Evolutionary conservation across 2,329 filamentous ascomycete genomes (phyloP), one percentile per base, ranked within the genome.

Genomic region (Talaromyces sp.): DNA sequence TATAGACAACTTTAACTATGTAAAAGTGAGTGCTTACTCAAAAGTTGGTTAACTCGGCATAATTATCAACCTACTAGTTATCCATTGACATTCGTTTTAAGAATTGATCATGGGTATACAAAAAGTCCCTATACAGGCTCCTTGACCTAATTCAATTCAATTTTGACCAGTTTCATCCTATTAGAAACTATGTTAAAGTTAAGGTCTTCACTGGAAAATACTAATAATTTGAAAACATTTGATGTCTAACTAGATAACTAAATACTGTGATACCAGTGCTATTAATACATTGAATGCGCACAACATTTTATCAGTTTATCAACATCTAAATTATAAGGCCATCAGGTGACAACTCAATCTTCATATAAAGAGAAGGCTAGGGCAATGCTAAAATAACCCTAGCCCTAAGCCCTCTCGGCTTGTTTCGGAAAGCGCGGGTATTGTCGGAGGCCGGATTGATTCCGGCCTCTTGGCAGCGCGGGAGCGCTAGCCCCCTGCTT

Each of bases 381-480:
- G 32, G 32, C 8, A 38, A 17, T 17, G 10, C 32, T 56, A 29
- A 8, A n/a, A 56, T 56, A 24, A 46, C 8, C 21, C 55, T 46
- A 46, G 43, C 43, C 43, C 43, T 46, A 46, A 46, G 43, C 43
- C 43, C 43, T 46, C 43, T 46, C 9, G 38, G 38, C 38, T 41
- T 41, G 38, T 41, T 24, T 3, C 9, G n/a, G n/a, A 19, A 24
- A 2, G 17, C 43, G 55, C 66, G 66, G 65, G 58, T 68, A 68
- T 59, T 49, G 26, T 55, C 66, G 65, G 64, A 76, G 74, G 74
- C 74, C 74, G 74, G 75, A 63, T 67, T 63, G 68, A 75, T 75
- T 75, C 74, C 75, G 75, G 75, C 74, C 75, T 75, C 69, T 61
- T 68, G 63, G 64, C 65, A 64, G 68, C 68, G 68, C 19, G 27